A percentile compares a stretch with the other conserved stretches of the same genome.
Evolutionary conservation across 1,139 yeast genomes (phyloP).

Genomic region (Saccharomyces hybrid): DNA sequence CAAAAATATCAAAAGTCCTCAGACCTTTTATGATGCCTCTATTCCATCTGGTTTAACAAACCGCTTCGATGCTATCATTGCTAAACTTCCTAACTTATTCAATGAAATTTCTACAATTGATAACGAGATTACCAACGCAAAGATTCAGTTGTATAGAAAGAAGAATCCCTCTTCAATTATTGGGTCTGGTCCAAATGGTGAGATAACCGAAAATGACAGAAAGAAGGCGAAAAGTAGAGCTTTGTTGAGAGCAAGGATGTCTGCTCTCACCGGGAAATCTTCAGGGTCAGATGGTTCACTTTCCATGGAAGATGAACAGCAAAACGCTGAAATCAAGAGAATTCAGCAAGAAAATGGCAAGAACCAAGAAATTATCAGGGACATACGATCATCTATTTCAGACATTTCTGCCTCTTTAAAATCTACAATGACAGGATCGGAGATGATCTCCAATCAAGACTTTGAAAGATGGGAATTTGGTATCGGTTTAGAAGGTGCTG

Average conservation of each 20-base stretch:
- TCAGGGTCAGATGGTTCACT: constrained; percentile 42
- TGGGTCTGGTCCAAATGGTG: constrained; percentile 84
- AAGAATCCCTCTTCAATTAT: constrained; percentile 57
- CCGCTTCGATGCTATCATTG: constrained; percentile 44
- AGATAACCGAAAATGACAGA: constrained; percentile 72
- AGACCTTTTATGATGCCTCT: constrained; percentile 31
- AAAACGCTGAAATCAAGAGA: constrained; percentile 48
- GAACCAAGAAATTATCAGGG: constrained; percentile 54
- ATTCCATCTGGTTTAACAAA: constrained; percentile 20
- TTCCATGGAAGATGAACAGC: constrained; percentile 36
- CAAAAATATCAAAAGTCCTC: constrained; percentile 28
- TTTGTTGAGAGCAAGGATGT: constrained; percentile 75
- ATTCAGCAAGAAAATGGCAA: constrained; percentile 50
- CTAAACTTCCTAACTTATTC: constrained; percentile 62
- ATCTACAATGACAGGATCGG: constrained; percentile 35
- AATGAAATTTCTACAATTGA: constrained; percentile 56
- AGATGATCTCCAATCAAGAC: constrained; percentile 41
- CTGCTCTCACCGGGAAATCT: constrained; percentile 75
- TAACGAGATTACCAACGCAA: constrained; percentile 58
- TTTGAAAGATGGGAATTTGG: constrained; percentile 81
- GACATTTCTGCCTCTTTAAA: constrained; percentile 63
- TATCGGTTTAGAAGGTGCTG: constrained; percentile 65
- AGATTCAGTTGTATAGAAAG: constrained; percentile 55
- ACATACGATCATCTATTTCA: constrained; percentile 65
- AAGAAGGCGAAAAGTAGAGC: constrained; percentile 75